Evolutionary conservation across 345 rosid genomes (phyloP).

Genomic region (Ailanthus altissimus): DNA sequence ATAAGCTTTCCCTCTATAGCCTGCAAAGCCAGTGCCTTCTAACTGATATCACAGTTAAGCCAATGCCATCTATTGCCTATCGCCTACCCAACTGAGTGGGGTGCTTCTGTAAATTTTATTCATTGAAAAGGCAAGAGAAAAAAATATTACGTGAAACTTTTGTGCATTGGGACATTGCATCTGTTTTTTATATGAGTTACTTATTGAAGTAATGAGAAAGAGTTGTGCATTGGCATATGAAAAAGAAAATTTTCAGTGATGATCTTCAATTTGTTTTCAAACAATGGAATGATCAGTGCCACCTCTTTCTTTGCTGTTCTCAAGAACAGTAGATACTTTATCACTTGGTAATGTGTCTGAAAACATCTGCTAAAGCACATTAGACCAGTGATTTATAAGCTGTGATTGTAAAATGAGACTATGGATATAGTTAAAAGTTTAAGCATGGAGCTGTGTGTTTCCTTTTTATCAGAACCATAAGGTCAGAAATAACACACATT

Average conservation of each 20-base stretch:
- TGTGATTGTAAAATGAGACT: background rate
- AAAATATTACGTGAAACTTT: background rate
- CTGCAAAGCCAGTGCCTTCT: no score
- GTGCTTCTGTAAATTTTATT: background rate
- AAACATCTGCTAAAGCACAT: background rate
- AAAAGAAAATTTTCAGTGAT: background rate
- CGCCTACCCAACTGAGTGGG: no score
- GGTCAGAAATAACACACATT: background rate
- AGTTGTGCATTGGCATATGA: background rate
- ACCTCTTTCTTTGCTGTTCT: background rate
- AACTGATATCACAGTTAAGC: no score
- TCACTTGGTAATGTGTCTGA: background rate
- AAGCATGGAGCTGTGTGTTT: background rate
- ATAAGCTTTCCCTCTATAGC: no score
- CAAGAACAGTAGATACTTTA: background rate
- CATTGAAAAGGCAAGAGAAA: background rate
- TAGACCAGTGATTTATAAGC: background rate
- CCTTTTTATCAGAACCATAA: background rate
- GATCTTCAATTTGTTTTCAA: background rate
- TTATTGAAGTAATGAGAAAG: background rate
- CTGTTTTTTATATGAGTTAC: background rate
- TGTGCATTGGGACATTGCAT: background rate
- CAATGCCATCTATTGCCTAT: no score
- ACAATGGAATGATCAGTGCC: no score
- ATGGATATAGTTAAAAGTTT: background rate